Percentiles rank a stretch among this genome's conserved stretches.
phyloP scores from a whole-genome alignment of 768 basidiomycete species.

The Rossbeevera mucosa region DNA sequence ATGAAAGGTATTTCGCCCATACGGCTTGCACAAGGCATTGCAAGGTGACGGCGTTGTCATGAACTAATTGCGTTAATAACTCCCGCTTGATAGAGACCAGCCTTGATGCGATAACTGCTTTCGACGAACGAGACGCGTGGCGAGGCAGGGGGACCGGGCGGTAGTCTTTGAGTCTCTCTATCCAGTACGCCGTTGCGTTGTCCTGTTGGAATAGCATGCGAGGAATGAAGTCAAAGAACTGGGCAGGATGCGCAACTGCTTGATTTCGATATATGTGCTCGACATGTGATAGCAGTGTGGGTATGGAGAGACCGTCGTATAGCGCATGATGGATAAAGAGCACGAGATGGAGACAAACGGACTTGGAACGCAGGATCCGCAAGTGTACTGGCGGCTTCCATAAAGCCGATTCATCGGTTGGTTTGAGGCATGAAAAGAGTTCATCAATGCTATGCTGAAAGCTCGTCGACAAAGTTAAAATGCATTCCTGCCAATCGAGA shows the following conservation, averaged over 20 bases:
- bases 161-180: constrained; percentile 23
- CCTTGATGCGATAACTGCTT: constrained; percentile 11
- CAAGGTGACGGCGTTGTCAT: constrained; percentile 27
- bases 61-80: constrained; percentile 12
- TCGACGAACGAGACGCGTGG: constrained; percentile 8
- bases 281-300: constrained; percentile 33
- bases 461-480: constrained; percentile 1
- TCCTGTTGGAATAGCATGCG: constrained; percentile 36
- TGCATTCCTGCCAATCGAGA: constrained; percentile 24
- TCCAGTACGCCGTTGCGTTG: constrained; percentile 38
- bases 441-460: constrained; percentile 11
- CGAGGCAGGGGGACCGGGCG: constrained; percentile 17
- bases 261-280: constrained; percentile 28
- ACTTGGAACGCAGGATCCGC: constrained; percentile 11
- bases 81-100: constrained; percentile 10
- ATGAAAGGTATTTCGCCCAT: constrained; percentile 27
- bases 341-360: constrained; percentile 23
- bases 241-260: constrained; percentile 11
- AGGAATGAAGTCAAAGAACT: constrained; percentile 38
- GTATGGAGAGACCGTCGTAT: constrained; percentile 43
- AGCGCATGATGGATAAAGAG: constrained; percentile 45
- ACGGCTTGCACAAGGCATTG: constrained; percentile 36
- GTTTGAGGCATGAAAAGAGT: constrained; percentile 11
- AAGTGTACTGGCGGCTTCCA: constrained; percentile 32
- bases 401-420: constrained; percentile 23